phyloP scores from a whole-genome alignment of 495 filamentous ascomycete genomes.

The Lophiostoma macrostomum region DNA sequence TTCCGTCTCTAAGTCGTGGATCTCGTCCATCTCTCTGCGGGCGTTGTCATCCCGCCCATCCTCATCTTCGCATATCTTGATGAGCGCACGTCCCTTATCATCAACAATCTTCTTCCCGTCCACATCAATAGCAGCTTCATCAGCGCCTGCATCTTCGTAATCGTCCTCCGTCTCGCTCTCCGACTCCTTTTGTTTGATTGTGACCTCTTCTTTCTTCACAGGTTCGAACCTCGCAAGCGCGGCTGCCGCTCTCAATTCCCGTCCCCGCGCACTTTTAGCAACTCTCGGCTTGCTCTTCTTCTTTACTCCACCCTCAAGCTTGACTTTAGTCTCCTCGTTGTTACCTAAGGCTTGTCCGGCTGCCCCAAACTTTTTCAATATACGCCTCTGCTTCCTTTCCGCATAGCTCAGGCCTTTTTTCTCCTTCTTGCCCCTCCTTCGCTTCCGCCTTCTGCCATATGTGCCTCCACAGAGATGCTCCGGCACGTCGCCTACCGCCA shows the following conservation, averaged over 20 bases:
- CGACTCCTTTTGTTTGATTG: slow-evolving; percentile 36
- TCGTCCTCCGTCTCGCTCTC: slow-evolving; percentile 42
- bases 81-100: slow-evolving; percentile 56
- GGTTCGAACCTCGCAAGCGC: slow-evolving; percentile 70
- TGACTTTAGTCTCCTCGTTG: slow-evolving; percentile 58
- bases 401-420: slow-evolving; percentile 55
- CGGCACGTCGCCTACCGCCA: slow-evolving; percentile 53
- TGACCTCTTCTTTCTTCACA: slow-evolving; percentile 44
- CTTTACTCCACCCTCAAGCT: slow-evolving; percentile 63
- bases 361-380: slow-evolving; percentile 70
- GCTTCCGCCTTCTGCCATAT: slow-evolving; percentile 55
- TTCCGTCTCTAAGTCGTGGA: slow-evolving; percentile 36
- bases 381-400: slow-evolving; percentile 60
- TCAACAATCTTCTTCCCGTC: slow-evolving; percentile 61
- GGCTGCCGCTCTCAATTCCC: slow-evolving; percentile 72
- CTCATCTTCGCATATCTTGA: slow-evolving; percentile 71
- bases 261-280: slow-evolving; percentile 63
- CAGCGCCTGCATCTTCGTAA: slow-evolving; percentile 36
- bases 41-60: slow-evolving; percentile 59
- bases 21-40: slow-evolving; percentile 59
- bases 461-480: slow-evolving; percentile 69
- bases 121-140: slow-evolving; percentile 49
- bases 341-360: slow-evolving; percentile 64
- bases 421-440: slow-evolving; percentile 34
- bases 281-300: slow-evolving; percentile 64